Evolutionary conservation across 176 grass and related monocot genomes (phyloP), one percentile per base, ranked within the genome.

Genomic region (Olyra latifolia): DNA sequence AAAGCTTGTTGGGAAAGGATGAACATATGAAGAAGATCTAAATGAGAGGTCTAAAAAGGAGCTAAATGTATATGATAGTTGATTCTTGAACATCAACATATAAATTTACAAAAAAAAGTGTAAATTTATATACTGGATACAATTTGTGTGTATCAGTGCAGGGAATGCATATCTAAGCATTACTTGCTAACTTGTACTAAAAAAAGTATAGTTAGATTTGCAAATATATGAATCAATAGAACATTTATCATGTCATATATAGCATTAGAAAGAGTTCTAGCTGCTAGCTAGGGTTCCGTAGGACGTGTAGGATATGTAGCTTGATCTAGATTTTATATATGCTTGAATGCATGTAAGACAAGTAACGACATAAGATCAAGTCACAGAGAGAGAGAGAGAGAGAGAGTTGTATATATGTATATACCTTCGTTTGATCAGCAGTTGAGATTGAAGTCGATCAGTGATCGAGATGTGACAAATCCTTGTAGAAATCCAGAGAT

Each of bases 401-500:
- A 32, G 55, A 61, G 72, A 23, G 19, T 0, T 17, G 12, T 59
- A 28, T 0, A 77, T 44, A n/a, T 2, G 32, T 46, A 28, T 80
- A 57, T 84, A 85, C 63, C 87, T 85, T 64, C 23, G 0, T 76
- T 73, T 72, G 57, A 58, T 79, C 35, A 29, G 41, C 24, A 40
- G 29, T 46, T 38, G 0, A 39, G 53, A 68, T 68, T 48, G 44
- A 74, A 62, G 82, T 68, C 61, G 32, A 35, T 35, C 32, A 4
- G 32, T 35, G 32, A 69, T 49, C 38, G 53, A 55, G 76, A 80
- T 28, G 76, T 80, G 81, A 62, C 16, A 64, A 65, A 89, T 56
- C 46, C 77, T 61, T 71, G 28, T 45, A 55, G 56, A 66, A 73
- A 7, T 40, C 27, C 12, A 82, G 46, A 89, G 87, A 82, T 89